Base-by-base conservation (phyloP, 345 rosid genomes). In the Nasturtium officinale region DNA sequence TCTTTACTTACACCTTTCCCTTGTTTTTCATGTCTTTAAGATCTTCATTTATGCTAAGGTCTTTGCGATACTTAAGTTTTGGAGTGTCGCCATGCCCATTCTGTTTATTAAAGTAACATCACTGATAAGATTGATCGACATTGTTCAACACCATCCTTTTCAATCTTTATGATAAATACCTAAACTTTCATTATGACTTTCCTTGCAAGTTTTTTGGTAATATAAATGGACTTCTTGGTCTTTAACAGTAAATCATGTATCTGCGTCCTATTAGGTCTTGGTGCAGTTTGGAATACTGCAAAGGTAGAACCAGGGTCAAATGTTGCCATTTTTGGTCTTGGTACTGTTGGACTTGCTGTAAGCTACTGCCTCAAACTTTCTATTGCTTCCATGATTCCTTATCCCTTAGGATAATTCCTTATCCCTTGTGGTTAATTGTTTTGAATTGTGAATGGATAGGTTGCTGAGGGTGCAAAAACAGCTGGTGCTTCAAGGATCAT, bases 211-310 rank as follows among this genome's bases (percentile, higher is more conserved):
- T 74, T 54, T 59, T 47, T 26, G 53, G 20, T 61, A 13, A 6
- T 33, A 48, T 56, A 38, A 12, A 13, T 10, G 53, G 7, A 3
- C 2, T 38, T 59, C 5, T 40, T 40, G 29, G 43, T 20, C 21
- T 3, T 12, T 78, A 53, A 53, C n/a, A 25, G 42, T 69, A 11
- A 11, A 32, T 54, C 13, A 6, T 54, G 69, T 72, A 4, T 66
- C 10, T 78, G 67, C 2, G 5, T 60, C 40, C 0, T 28, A 3
- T 61, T 65, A 94, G 96, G 98, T 4, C 94, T 94, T 73, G 98
- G 98, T 81, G 98, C 98, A 63, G 98, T 94, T 69, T 94, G 98
- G 98, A 94, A 94, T 78, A 88, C 98, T 5, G 98, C 98, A 71
- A 94, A 94, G 85, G 98, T 94, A 25, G 98, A 91, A 78, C 67